Base-by-base conservation (phyloP, 352 stramenopile genomes). In the Hyaloperonospora brassicae region DNA sequence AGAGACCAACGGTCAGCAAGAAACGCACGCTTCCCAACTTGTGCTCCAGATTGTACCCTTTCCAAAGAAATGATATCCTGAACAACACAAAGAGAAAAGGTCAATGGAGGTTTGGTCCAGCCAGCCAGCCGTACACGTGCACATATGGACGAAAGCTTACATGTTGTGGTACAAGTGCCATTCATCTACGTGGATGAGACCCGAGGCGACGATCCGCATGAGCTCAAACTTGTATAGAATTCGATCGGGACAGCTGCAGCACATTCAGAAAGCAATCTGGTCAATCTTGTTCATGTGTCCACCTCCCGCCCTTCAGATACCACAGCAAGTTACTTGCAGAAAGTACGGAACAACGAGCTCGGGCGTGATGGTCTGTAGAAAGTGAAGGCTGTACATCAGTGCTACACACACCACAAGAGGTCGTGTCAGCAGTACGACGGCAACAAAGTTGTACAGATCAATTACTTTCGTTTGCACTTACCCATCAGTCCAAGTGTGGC, bases 151-250 rank as follows among this genome's bases (percentile, higher is more conserved):
- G 34, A 25, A 25, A 47, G 34, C 51, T 7, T 62, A 89, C 88
- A 96, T 96, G 70, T 95, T 97, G 62, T 96, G 79, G 66, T 95
- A 96, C 21, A 97, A 66, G 53, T 97, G 86, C 59, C 85, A 78
- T 47, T 96, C 87, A 43, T 95, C 82, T 6, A 72, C 77, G 60
- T 97, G 88, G 2, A 97, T 59, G 38, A 97, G 77, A 40, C 68
- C 81, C 1, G 87, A 95, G 6, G 58, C 57, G 17, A 95, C 49
- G 7, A 96, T 54, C 17, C 86, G 69, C 30, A 58, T 71, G 24
- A 70, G 52, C 30, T 87, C 67, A n/a, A 40, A 57, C 17, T 71
- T 47, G 8, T 55, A 52, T 12, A 88, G 40, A 1, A 88, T 64
- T 61, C 65, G 61, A 46, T 89, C 73, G 1, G 84, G 80, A 46